Evolutionary conservation across 495 filamentous ascomycete species (phyloP), one percentile per base, ranked within the genome.

Genomic region (Penicillium bialowiezense): DNA sequence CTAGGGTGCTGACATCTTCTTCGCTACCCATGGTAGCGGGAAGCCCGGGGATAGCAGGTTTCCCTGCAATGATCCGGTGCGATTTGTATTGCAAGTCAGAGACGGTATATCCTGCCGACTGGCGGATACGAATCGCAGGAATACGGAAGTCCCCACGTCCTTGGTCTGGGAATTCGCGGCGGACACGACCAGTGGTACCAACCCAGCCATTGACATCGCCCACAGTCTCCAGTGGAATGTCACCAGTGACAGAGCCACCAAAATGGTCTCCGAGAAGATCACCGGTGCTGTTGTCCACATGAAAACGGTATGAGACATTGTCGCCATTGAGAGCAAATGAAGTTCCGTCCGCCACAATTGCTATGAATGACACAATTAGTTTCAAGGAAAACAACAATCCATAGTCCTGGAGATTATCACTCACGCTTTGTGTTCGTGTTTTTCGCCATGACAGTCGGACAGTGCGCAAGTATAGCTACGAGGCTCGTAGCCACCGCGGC

Each of bases 141-240:
- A 72, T 60, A 9, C 78, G 72, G 42, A 76, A 79, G 54, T 81
- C 78, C 12, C 78, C 76, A 19, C 77, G 68, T 0, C 78, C 78
- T 24, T 75, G 69, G 39, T 81, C 78, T 3, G 78, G 78, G 39
- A 81, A 80, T 52, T 81, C 78, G 7, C 78, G 73, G 3, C 77
- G 74, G 5, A 68, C 56, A 39, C 76, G 73, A 8, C 70, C 72
- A n/a, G 67, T 58, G 13, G 56, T 59, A 6, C 67, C 65, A 15
- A 63, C 64, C 76, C 78, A 81, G 31, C 78, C 78, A 21, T 70
- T 65, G 14, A 68, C 66, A 4, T 60, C 59, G 0, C 64, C 53
- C 8, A 66, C 58, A 15, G 65, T 56, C 42, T 77, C 75, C 2
- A 57, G 58, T 0, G 72, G 69, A n/a, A 76, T 74, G 1, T 59